Evolutionary conservation across 257 asterid species (phyloP), one percentile per base, ranked within the genome.

Genomic region (Anisodus tanguticus): DNA sequence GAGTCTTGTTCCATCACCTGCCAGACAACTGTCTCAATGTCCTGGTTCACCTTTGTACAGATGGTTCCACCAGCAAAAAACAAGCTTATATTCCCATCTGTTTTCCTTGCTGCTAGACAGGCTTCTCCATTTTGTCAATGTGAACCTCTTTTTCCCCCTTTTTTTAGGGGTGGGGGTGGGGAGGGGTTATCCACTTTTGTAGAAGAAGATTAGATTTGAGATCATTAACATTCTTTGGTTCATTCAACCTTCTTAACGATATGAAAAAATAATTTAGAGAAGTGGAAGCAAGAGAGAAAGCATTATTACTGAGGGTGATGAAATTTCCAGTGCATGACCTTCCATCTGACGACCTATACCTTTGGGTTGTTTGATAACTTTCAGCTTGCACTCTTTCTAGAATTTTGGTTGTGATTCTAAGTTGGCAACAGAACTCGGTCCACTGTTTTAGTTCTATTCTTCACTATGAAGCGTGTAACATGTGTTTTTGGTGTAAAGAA

Each of bases 301-400:
- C 17, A 19, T 72, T 72, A 58, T 45, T 49, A 35, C 60, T 13
- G 17, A 51, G 57, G 37, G 35, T 10, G 2, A 15, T 49, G 59
- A 19, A 72, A 47, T 72, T 45, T 72, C 80, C 41, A 47, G 58
- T 22, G 6, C 6, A 49, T 74, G 43, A 47, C 81, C 13, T 76
- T 76, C 63, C 54, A 16, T 47, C 41, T 74, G 60, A 31, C 2
- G 35, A 31, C 35, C 35, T 31, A 31, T 72, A 19, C 64, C 62
- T 76, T 51, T 51, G 60, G 80, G 80, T 49, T 51, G 19, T 72
- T n/a, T 19, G 35, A 31, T 31, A 47, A 19, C 9, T 19, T 70
- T 72, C 80, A 19, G 59, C 80, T 72, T 47, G 62, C 22, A 12
- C 43, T 51, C 81, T 76, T 0, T 51, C 81, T 76, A 12, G 81